phyloP scores from a whole-genome alignment of 352 stramenopile species.

The Globisporangium acanthophoron region DNA sequence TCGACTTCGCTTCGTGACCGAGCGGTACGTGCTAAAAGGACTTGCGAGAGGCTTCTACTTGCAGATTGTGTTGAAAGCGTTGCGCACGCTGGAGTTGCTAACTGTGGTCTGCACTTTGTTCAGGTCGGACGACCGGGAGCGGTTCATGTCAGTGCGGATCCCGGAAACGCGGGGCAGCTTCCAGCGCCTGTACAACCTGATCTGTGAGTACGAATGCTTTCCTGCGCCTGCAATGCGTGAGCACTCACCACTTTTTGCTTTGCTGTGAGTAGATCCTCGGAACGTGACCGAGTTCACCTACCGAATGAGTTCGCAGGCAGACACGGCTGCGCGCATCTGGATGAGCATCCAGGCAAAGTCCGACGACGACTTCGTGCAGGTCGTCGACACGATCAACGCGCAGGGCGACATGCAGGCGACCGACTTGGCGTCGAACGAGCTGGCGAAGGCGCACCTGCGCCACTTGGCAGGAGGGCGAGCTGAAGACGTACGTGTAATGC shows the following conservation, averaged over 20 bases:
- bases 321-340: slow-evolving; percentile 89
- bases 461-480: slow-evolving; percentile 93
- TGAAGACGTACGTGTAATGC: slow-evolving; percentile 35
- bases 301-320: slow-evolving; percentile 75
- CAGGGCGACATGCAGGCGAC: slow-evolving; percentile 84
- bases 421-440: slow-evolving; percentile 94
- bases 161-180: slow-evolving; percentile 94
- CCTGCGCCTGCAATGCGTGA: not conserved
- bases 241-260: too few species aligned
- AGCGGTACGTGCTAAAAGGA: slow-evolving; percentile 23
- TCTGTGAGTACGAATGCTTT: slow-evolving; percentile 36
- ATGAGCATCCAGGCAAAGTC: slow-evolving; percentile 94
- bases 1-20: slow-evolving; percentile 94
- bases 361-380: slow-evolving; percentile 48
- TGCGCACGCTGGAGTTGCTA: too few species aligned
- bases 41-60: not conserved
- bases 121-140: slow-evolving; percentile 92
- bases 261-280: slow-evolving; percentile 37
- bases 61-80: too few species aligned
- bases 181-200: slow-evolving; percentile 67
- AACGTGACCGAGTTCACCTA: slow-evolving; percentile 98
- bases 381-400: slow-evolving; percentile 66
- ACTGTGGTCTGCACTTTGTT: slow-evolving; percentile 1
- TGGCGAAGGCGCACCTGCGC: slow-evolving; percentile 94
- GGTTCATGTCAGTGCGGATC: slow-evolving; percentile 94